These are phyloP conservation scores for Thraustochytrium sp. DNA, from an alignment of 352 stramenopile genomes.

Conservation along the genomic window DNA sequence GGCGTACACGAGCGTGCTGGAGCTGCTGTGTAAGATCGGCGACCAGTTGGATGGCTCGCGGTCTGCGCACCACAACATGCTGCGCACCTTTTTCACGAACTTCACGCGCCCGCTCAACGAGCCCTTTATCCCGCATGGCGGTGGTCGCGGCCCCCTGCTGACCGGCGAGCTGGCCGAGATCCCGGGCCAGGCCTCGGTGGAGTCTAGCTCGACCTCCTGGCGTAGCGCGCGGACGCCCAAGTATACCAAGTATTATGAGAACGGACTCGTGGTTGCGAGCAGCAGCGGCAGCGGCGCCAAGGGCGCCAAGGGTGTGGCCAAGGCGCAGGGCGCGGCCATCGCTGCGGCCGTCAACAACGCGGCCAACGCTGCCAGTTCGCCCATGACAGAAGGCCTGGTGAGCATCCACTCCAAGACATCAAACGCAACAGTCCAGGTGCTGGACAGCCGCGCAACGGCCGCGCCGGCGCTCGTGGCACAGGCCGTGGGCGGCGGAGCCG, in stretches of 20 bases:
- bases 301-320: background rate
- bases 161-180: background rate
- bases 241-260: no score
- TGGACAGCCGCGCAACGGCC: background rate
- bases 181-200: background rate
- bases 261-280: no score
- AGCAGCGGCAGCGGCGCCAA: background rate
- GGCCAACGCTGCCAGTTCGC: background rate
- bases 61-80: constrained; percentile 18
- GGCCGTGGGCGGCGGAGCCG: no score
- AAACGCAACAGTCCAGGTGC: background rate
- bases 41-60: background rate
- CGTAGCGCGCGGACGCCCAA: no score
- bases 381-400: background rate
- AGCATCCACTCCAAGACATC: constrained; percentile 30
- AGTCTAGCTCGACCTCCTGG: background rate
- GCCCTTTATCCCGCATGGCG: background rate
- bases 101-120: constrained; percentile 10
- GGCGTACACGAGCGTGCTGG: constrained; percentile 25
- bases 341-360: background rate
- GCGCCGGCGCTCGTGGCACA: no score
- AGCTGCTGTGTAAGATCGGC: constrained; percentile 9
- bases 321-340: background rate
- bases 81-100: constrained; percentile 23
- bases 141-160: background rate